phyloP scores from a whole-genome alignment of 2,329 filamentous ascomycete genomes.

The Orbilia ellipsospora region DNA sequence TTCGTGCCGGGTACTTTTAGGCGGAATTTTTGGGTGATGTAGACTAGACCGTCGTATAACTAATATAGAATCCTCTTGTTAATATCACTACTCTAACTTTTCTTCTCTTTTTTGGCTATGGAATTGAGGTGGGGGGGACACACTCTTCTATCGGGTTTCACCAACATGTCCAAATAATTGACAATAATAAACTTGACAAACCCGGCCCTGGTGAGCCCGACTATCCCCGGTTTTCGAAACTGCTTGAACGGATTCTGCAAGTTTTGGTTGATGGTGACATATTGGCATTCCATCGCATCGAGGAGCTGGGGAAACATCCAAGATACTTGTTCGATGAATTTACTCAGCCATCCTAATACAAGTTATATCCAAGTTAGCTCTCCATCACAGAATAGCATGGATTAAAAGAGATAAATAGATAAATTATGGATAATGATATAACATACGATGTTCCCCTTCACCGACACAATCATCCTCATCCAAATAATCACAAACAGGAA shows the following conservation, averaged over 20 bases:
- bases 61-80: background rate
- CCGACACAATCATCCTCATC: slow-evolving; percentile 23
- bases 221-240: slow-evolving; percentile 24
- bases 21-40: slow-evolving; percentile 37
- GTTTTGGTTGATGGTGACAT: slow-evolving; percentile 14
- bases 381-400: background rate
- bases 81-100: too few species aligned
- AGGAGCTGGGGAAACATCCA: slow-evolving; percentile 31
- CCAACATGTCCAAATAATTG: slow-evolving; percentile 28
- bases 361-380: background rate
- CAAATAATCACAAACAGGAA: slow-evolving; percentile 23
- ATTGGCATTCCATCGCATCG: slow-evolving; percentile 50
- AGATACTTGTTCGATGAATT: slow-evolving; percentile 23
- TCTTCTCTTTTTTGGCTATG: too few species aligned
- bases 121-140: background rate
- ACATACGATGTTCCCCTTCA: slow-evolving; percentile 24
- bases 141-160: slow-evolving; percentile 23
- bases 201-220: slow-evolving; percentile 28
- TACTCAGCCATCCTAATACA: slow-evolving; percentile 14
- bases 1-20: slow-evolving; percentile 36
- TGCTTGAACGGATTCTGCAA: slow-evolving; percentile 40
- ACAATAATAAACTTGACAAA: slow-evolving; percentile 50
- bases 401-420: too few species aligned
- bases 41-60: slow-evolving; percentile 27
- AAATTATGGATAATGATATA: background rate